Evolutionary conservation across 129 eudicot genomes (phyloP).

Genomic region (Silybum marianum): DNA sequence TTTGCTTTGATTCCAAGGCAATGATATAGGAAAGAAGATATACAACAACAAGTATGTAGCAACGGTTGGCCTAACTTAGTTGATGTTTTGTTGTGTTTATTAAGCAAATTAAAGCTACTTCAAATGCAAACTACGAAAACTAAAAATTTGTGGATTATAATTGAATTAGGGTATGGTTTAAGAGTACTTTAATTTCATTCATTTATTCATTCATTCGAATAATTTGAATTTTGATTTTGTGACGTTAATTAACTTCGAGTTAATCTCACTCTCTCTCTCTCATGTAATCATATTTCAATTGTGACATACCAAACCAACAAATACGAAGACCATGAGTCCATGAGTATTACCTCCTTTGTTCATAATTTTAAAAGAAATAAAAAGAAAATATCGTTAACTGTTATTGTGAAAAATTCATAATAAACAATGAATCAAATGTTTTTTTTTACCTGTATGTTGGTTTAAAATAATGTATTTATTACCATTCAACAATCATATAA

Average conservation of each 20-base stretch:
- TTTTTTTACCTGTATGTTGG: neutral
- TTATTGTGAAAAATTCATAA: neutral
- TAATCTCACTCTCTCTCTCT: conserved; percentile 26
- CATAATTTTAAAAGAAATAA: neutral
- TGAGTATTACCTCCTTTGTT: neutral
- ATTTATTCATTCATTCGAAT: conserved; percentile 9
- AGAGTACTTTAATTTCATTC: conserved; percentile 17
- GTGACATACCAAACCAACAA: conserved; percentile 34
- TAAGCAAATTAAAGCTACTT: conserved; percentile 56
- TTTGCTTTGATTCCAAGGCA: conserved; percentile 80
- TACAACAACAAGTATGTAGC: conserved; percentile 26
- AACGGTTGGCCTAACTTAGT: conserved; percentile 79
- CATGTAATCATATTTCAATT: conserved; percentile 7
- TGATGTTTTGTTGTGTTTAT: conserved; percentile 38
- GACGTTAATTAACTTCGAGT: conserved; percentile 48
- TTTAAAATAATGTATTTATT: neutral
- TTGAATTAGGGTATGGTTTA: conserved; percentile 31
- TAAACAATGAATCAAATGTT: neutral
- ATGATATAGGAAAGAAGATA: conserved; percentile 36
- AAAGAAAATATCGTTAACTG: neutral
- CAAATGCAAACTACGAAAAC: conserved; percentile 35
- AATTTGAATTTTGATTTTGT: conserved; percentile 1
- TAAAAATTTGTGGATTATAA: conserved; percentile 27
- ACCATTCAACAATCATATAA: neutral
- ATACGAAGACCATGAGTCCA: conserved; percentile 25